Base-by-base conservation (phyloP, 495 filamentous ascomycete genomes). In the Hypomontagnella submonticulosa region DNA sequence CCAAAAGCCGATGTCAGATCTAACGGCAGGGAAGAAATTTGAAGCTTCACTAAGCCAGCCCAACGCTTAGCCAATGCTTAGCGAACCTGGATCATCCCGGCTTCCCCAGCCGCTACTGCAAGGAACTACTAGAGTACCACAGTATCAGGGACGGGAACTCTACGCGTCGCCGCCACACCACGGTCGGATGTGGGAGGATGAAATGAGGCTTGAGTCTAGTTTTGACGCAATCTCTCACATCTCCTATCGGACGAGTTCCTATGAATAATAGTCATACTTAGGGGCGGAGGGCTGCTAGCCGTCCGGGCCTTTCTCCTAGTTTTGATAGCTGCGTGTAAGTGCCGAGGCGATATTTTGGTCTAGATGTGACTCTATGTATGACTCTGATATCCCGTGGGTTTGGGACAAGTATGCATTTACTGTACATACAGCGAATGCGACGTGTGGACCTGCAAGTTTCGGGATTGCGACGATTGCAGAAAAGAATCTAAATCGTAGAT, bases 21-120 rank as follows among this genome's bases (percentile, higher is more conserved):
- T 44, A 56, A 51, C 20, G 19, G 40, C n/a, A 34, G 37, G 57
- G n/a, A 12, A 60, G 32, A 48, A 19, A 34, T 49, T 60, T 44
- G 36, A 57, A 51, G 36, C 36, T 55, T 60, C 30, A 49, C 54
- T 30, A 49, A 63, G 38, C 23, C 23, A 27, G 23, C 23, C 23
- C 23, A 27, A 27, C 23, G 23, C 23, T 27, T 27, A 27, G 23
- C 23, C 6, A 27, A 27, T 6, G 23, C 46, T 49, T 16, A 9
- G 34, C 18, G 11, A 47, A 12, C 40, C 18, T 57, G 36, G 48
- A 1, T 18, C 23, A 58, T 55, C 65, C 65, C 58, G 37, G 48
- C 13, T 60, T 23, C 60, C 54, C 49, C 58, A 23, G 55, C 47
- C 60, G 43, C 66, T 69, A 69, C 60, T 64, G 66, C 60, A 69